These are phyloP conservation scores for Ilyonectria robusta DNA, from an alignment of 2,329 filamentous ascomycete species.

Conservation along the genomic window DNA sequence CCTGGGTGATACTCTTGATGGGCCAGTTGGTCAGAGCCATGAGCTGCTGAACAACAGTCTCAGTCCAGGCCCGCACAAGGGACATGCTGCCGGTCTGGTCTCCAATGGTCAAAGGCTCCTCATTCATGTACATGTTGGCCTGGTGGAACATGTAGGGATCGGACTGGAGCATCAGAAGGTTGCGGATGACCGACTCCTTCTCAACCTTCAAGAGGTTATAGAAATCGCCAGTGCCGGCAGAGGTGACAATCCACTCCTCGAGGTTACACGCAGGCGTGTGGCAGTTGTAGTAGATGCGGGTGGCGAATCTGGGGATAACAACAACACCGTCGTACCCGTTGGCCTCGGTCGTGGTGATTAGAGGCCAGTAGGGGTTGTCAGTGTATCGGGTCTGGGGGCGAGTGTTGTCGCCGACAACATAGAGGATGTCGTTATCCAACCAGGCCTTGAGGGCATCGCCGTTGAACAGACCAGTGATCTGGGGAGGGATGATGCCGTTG, in stretches of 20 bases:
- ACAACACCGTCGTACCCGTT: constrained; percentile 35
- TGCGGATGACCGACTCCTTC: constrained; percentile 24
- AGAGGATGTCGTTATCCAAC: constrained; percentile 33
- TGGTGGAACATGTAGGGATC: constrained; percentile 43
- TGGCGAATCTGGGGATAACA: constrained; percentile 34
- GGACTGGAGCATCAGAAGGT: constrained; percentile 26
- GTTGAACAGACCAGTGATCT: constrained; percentile 37
- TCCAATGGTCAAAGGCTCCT: constrained; percentile 29
- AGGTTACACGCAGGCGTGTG: constrained; percentile 30
- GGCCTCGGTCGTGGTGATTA: constrained; percentile 29
- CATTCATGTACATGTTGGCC: constrained; percentile 35
- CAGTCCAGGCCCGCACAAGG: constrained; percentile 32
- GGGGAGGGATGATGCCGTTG: constrained; percentile 32
- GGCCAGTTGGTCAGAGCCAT: constrained; percentile 37
- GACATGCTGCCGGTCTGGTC: constrained; percentile 31
- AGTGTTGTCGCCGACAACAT: constrained; percentile 38
- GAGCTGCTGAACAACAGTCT: constrained; percentile 36
- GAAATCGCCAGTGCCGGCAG: constrained; percentile 29
- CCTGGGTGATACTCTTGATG: constrained; percentile 33
- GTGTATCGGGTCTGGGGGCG: constrained; percentile 21
- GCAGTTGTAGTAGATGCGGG: constrained; percentile 40
- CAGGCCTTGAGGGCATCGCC: constrained; percentile 36
- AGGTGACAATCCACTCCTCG: constrained; percentile 38
- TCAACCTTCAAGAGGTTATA: constrained; percentile 23
- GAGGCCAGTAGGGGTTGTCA: constrained; percentile 34